These are phyloP conservation scores for Claviceps quebecensis DNA, from an alignment of 2,329 filamentous ascomycete genomes.

Conservation along the genomic window DNA sequence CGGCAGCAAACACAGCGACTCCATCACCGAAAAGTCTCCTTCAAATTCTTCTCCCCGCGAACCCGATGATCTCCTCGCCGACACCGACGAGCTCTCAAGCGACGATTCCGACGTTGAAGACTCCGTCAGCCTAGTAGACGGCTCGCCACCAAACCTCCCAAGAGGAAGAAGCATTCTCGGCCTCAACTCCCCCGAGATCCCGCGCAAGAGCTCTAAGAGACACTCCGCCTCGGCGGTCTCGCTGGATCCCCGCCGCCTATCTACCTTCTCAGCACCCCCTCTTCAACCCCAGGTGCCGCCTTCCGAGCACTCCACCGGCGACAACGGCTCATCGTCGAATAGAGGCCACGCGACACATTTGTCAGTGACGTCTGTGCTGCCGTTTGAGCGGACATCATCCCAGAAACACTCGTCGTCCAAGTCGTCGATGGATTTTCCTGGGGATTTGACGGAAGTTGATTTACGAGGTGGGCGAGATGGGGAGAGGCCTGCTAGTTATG, in stretches of 20 bases:
- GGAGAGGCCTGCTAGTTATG: slow-evolving; percentile 39
- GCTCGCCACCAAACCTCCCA: slow-evolving; percentile 12
- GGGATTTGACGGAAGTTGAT: slow-evolving; percentile 30
- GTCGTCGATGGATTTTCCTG: slow-evolving; percentile 34
- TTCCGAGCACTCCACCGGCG: slow-evolving; percentile 7
- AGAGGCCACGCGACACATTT: slow-evolving; percentile 2
- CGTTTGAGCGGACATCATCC: slow-evolving; percentile 43
- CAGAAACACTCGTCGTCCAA: slow-evolving; percentile 35
- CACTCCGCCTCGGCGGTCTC: slow-evolving; percentile 28
- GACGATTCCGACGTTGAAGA: slow-evolving; percentile 30
- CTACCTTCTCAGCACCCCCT: neutral
- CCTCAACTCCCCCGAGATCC: slow-evolving; percentile 41
- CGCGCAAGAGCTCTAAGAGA: slow-evolving; percentile 60
- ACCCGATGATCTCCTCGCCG: slow-evolving; percentile 27
- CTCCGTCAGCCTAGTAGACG: slow-evolving; percentile 16
- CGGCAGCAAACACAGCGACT: slow-evolving; percentile 29
- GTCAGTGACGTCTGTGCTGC: slow-evolving; percentile 24
- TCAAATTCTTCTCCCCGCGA: slow-evolving; percentile 14
- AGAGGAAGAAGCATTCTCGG: neutral
- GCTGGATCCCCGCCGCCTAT: slow-evolving; percentile 16
- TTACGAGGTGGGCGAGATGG: slow-evolving; percentile 21
- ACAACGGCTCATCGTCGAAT: neutral
- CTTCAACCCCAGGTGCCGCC: slow-evolving; percentile 7
- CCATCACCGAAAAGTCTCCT: slow-evolving; percentile 13
- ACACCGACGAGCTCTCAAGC: slow-evolving; percentile 28